Conservation (phyloP, 441 rosid genomes). For the Viola pubescens region DNA sequence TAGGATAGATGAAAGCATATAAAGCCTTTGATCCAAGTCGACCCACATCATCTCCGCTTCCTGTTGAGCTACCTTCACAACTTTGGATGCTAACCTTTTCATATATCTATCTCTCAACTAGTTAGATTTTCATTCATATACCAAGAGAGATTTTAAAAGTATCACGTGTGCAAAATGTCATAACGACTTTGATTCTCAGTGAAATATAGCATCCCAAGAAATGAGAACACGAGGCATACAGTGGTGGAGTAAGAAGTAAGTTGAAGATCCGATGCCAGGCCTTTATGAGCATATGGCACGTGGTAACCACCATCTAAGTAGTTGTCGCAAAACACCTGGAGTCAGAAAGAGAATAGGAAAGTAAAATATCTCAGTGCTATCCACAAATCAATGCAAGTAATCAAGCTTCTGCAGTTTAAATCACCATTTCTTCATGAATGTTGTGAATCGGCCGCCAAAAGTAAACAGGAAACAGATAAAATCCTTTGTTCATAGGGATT, state of each 20-base stretch:
- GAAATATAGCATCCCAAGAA: not conserved
- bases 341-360: slow-evolving; percentile 5
- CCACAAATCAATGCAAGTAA: slow-evolving; percentile 9
- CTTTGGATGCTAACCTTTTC: slow-evolving; percentile 84
- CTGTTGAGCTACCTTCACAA: slow-evolving; percentile 48
- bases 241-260: slow-evolving; percentile 68
- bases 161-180: not conserved
- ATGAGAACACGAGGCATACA: slow-evolving; percentile 30
- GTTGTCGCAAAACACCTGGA: slow-evolving; percentile 89
- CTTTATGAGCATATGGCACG: too few species aligned
- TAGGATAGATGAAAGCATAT: slow-evolving; percentile 79
- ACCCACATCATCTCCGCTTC: slow-evolving; percentile 28
- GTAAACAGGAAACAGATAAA: too few species aligned
- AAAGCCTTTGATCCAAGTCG: slow-evolving; percentile 76
- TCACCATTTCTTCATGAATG: not conserved
- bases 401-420: too few species aligned
- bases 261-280: slow-evolving; percentile 65
- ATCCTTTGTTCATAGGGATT: too few species aligned
- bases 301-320: too few species aligned
- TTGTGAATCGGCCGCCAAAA: too few species aligned
- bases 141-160: not conserved
- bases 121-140: not conserved
- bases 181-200: too few species aligned
- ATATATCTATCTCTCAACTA: slow-evolving; percentile 30
- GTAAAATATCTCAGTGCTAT: slow-evolving; percentile 4